Evolutionary conservation across 345 rosid genomes (phyloP), one percentile per base, ranked within the genome.

Genomic region (Nasturtium officinale): DNA sequence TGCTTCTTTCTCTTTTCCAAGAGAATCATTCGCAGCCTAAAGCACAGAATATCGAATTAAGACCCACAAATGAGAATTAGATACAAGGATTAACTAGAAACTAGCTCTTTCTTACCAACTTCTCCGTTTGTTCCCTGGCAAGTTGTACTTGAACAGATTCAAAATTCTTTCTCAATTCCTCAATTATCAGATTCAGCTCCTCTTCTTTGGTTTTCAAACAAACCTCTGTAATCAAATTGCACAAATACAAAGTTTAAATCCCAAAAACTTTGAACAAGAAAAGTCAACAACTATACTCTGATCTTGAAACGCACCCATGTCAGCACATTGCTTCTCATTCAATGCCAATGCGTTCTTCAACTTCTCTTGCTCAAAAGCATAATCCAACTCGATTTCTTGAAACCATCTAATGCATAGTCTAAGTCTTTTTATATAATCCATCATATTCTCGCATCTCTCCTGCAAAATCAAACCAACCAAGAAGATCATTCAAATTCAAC

Each of bases 361-460:
- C 75, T 83, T 88, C 79, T 89, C 96, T 69, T 86, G 97, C 81
- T 95, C 96, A 60, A 83, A 87, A 25, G 91, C 88, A 43, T 88
- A 91, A 73, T 81, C 86, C 48, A 85, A 85, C 81, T 95, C 99
- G 5, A 88, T 87, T 77, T 95, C 97, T 85, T 90, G 99, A 80
- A 91, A 90, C 99, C 99, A 95, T 81, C 81, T 95, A 61, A 95
- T 81, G 78, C 99, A 95, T 55, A 88, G 93, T 85, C 97, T 83
- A 70, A 95, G 84, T 81, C 96, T 86, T 79, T 83, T 90, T 37
- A 95, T 91, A 61, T 95, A 95, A 48, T 91, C 97, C 87, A 85
- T 72, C 99, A 91, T 91, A 74, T 85, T 88, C 67, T 95, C 99
- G 56, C 97, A 87, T 83, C 96, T 85, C 87, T 95, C 99, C 99